Base-by-base conservation (phyloP, 73 alveolate species). In the Paramecium bursaria region DNA sequence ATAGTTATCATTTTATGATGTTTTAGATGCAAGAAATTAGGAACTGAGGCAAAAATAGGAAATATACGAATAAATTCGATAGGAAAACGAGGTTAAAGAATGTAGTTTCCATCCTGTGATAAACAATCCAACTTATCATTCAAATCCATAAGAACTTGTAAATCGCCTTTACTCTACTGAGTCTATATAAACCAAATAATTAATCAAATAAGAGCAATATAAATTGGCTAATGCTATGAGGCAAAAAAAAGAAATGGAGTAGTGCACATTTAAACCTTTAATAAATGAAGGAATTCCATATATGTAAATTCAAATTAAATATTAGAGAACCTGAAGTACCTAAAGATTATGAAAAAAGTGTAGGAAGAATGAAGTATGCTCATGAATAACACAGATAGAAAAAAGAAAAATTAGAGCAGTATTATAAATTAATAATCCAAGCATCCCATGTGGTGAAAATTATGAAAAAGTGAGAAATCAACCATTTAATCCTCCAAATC, bases 301-400 rank as follows among this genome's bases (percentile, higher is more conserved):
- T 39, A 39, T 7, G 49, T 39, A 39, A 39, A 11, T 39, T 7
- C 11, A 39, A 7, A 39, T 39, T 11, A 39, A 39, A 39, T 39
- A 39, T 5, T 0, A 33, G 60, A 39, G 6, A 25, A 9, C 44
- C 82, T 14, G 44, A 39, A 21, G 27, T 57, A 21, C 82, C 82
- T 4, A 67, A 42, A 35, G 82, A 31, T 17, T 67, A 67, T 39
- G 82, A 67, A 2, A 67, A 19, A 67, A 67, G 27, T 33, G 82
- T 67, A 1, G 82, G 50, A 21, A 67, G 82, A 67, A 67, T 67
- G 82, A 67, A 57, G 44, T 31, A 67, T 14, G 82, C 82, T 4
- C 26, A 35, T 31, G 29, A 67, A 21, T 21, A 17, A 35, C 23
- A 42, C 33, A 67, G 57, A 42, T 33, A 67, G 27, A 6, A 67